Base-by-base conservation (phyloP, 139 green algal species). In the Ettlia oleoabundans region DNA sequence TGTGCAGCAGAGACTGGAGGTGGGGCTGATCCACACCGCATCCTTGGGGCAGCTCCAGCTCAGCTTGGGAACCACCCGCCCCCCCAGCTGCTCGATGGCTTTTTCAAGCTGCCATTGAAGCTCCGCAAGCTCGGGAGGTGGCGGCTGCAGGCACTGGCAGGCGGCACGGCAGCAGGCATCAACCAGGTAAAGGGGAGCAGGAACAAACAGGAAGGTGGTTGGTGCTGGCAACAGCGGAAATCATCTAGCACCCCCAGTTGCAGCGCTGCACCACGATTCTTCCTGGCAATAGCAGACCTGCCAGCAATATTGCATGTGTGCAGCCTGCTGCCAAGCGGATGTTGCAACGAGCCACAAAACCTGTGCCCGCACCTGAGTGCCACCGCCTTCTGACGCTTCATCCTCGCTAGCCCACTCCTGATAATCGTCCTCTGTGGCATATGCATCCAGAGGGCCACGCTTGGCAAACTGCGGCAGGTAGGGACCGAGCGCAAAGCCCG, bases 11-110 rank as follows among this genome's bases (percentile, higher is more conserved):
- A 91, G 47, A 19, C 41, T 91, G 58, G 87, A 89, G 64, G 38
- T 82, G 1, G 86, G 61, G 21, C 82, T 92, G 33, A 99, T 64
- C 96, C 96, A 98, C 18, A 87, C 66, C 28, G 94, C 95, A 62
- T 99, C 96, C 80, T 90, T 95, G 4, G 96, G 96, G 33, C 82
- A 90, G 85, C 92, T 97, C 96, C 96, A 99, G 37, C 95, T 98
- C 8, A 98, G 86, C 79, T 98, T 98, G 51, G 96, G 96, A 32
- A 94, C 76, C 26, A 98, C 94, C 1, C 33, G n/a, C 0, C 94
- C 94, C 1, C 94, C 91, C 77, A 96, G 85, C 61, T 85, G 52
- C 1, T 76, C 40, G 18, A 98, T 97, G 0, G 90, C 91, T 0
- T 41, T 58, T 7, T 86, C 42, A 3, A 98, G 65, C 4, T 61